A percentile compares a stretch with the other conserved stretches of the same genome.
phyloP scores from a whole-genome alignment of 495 filamentous ascomycete species.

The Penicillium argentinense region DNA sequence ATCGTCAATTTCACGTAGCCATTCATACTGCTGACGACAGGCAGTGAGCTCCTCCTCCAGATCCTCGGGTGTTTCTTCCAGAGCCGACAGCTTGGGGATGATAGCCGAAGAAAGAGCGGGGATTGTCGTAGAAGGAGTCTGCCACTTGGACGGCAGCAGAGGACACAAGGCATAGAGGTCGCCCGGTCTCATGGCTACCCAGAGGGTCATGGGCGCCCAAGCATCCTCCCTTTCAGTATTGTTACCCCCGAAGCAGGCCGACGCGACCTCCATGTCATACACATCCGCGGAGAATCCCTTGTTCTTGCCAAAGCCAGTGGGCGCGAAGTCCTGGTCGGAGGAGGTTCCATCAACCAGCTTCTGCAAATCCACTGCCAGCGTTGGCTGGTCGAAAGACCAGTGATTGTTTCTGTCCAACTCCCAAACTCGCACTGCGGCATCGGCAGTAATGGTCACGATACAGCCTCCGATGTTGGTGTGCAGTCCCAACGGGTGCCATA shows the following conservation, averaged over 20 bases:
- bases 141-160: constrained; percentile 77
- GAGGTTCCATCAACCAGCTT: constrained; percentile 78
- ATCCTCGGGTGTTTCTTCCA: constrained; percentile 58
- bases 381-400: constrained; percentile 80
- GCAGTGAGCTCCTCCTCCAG: constrained; percentile 49
- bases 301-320: constrained; percentile 65
- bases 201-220: constrained; percentile 90
- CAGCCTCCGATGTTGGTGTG: constrained; percentile 56
- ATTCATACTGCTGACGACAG: constrained; percentile 69
- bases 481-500: constrained; percentile 87
- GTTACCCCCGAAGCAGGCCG: constrained; percentile 76
- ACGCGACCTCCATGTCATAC: constrained; percentile 83
- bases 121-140: constrained; percentile 70
- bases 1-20: constrained; percentile 78
- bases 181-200: constrained; percentile 84
- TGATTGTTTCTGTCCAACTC: constrained; percentile 76
- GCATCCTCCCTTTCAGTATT: constrained; percentile 64
- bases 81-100: constrained; percentile 60
- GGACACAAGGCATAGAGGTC: constrained; percentile 92
- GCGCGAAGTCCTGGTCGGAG: constrained; percentile 71
- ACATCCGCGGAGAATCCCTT: constrained; percentile 82
- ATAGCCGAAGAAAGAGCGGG: constrained; percentile 75
- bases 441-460: constrained; percentile 79
- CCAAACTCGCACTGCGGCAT: constrained; percentile 85
- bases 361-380: constrained; percentile 76